A percentile compares a stretch with the other conserved stretches of the same genome.
phyloP scores from a whole-genome alignment of 345 rosid species.

The Erysimum cheiranthoides region DNA sequence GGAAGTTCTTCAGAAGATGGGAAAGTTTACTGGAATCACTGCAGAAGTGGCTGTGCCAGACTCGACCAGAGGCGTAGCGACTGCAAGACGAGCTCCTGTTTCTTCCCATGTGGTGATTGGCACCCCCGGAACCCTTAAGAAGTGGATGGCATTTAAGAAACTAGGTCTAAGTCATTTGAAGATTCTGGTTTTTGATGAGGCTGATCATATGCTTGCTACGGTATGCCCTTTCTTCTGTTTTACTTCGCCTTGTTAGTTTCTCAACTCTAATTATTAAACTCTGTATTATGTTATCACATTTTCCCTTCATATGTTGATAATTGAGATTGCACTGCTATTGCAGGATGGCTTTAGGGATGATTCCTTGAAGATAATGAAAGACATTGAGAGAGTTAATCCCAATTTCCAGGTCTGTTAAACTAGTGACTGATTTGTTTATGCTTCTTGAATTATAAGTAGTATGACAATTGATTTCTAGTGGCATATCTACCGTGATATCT shows the following conservation, averaged over 20 bases:
- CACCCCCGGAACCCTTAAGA: slow-evolving; percentile 94
- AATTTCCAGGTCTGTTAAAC: slow-evolving; percentile 73
- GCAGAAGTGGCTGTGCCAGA: slow-evolving; percentile 84
- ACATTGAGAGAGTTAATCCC: slow-evolving; percentile 60
- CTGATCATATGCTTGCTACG: slow-evolving; percentile 96
- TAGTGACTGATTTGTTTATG: slow-evolving; percentile 11
- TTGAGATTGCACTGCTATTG: slow-evolving; percentile 38
- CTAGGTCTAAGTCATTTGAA: slow-evolving; percentile 57
- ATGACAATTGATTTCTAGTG: slow-evolving; percentile 1
- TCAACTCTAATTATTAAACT: not conserved
- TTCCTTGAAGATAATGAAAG: slow-evolving; percentile 86
- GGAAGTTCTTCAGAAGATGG: slow-evolving; percentile 96
- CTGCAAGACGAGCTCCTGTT: slow-evolving; percentile 53
- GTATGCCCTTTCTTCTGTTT: slow-evolving; percentile 47
- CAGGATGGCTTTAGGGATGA: slow-evolving; percentile 97
- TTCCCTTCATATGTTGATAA: slow-evolving; percentile 13
- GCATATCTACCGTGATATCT: not conserved
- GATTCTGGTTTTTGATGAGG: slow-evolving; percentile 97
- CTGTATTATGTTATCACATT: not conserved
- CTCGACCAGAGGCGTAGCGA: slow-evolving; percentile 45
- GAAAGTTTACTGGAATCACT: slow-evolving; percentile 79
- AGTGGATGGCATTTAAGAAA: slow-evolving; percentile 69
- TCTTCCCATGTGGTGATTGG: slow-evolving; percentile 88
- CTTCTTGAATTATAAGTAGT: slow-evolving; percentile 12
- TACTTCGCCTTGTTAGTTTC: not conserved